Evolutionary conservation across 805 yeast genomes (phyloP), one percentile per base, ranked within the genome.

Genomic region (Sugiyamaella qingdaonensis): DNA sequence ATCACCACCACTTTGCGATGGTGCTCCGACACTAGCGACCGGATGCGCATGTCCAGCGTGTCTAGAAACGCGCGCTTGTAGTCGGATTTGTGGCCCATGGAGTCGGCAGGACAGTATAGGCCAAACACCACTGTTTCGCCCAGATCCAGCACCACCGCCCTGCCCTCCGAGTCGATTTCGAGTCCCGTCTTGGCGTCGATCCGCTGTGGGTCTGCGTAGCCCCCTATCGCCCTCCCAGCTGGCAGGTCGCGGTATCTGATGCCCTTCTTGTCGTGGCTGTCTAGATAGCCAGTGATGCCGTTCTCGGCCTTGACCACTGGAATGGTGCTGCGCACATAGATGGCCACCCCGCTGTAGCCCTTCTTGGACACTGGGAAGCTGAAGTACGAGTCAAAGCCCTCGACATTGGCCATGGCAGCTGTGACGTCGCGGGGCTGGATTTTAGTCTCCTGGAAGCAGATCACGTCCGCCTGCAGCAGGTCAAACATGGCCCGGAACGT

Each of bases 311-410:
- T 81, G 2, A 78, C 48, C 0, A 89, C 88, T 1, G 75, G 69
- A 24, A 90, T 64, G 1, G 75, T 65, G 24, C 84, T 86, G 10
- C 66, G 68, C 0, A 68, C 69, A 69, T 88, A 92, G 2, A 92
- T 78, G 0, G 91, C 95, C 1, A 92, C 97, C 0, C 99, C 99
- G 52, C 92, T 80, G 66, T 94, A 94, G 0, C 98, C 98, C 63
- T 82, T 86, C 64, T 82, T 86, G 2, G 64, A 53, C 10, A 65
- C 66, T 0, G 97, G 95, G 10, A 89, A 71, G 0, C 92, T 75
- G 33, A 89, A 78, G 61, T 82, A 92, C 1, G 86, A 75, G 21
- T 76, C 71, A 63, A 77, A 92, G 0, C 82, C 81, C 0, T 75
- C 73, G 0, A 85, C 69, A 36, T 77, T 70, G 1, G 81, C 82